A percentile compares a stretch with the other conserved stretches of the same genome.
These are phyloP conservation scores for Aurifilum marmelostoma DNA, from an alignment of 2,329 filamentous ascomycete species.

Conservation along the genomic window DNA sequence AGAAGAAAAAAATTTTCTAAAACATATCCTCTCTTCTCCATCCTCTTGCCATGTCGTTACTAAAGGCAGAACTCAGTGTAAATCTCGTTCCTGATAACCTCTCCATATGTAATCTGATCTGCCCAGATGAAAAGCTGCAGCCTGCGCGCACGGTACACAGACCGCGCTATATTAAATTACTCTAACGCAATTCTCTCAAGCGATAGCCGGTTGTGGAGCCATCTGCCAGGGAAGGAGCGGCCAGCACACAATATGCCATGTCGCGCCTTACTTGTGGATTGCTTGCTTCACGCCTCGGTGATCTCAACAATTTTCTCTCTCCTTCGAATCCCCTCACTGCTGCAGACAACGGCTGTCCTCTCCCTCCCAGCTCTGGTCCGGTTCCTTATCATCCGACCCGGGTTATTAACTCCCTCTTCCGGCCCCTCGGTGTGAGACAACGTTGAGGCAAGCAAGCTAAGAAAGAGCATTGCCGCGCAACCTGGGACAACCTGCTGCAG, in stretches of 20 bases:
- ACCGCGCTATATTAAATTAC: neutral
- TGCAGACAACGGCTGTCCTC: too few species aligned
- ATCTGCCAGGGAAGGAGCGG: neutral
- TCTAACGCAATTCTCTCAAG: neutral
- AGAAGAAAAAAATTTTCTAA: neutral
- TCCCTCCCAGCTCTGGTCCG: neutral
- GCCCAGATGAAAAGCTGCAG: neutral
- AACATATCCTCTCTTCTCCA: neutral
- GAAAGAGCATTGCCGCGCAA: neutral
- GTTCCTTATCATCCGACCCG: neutral
- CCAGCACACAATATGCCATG: neutral
- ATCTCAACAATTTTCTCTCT: too few species aligned
- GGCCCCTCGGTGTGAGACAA: neutral
- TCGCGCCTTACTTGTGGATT: too few species aligned
- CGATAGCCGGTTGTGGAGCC: neutral
- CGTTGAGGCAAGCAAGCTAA: neutral
- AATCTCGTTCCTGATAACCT: neutral
- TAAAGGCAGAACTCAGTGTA: neutral
- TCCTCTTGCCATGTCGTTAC: neutral
- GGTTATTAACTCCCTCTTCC: neutral
- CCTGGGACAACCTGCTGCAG: neutral
- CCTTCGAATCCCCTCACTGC: neutral
- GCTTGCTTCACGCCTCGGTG: neutral
- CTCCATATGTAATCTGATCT: neutral
- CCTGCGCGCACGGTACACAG: neutral